These are phyloP conservation scores for Daldinia caldariorum DNA, from an alignment of 495 filamentous ascomycete species.

Conservation along the genomic window DNA sequence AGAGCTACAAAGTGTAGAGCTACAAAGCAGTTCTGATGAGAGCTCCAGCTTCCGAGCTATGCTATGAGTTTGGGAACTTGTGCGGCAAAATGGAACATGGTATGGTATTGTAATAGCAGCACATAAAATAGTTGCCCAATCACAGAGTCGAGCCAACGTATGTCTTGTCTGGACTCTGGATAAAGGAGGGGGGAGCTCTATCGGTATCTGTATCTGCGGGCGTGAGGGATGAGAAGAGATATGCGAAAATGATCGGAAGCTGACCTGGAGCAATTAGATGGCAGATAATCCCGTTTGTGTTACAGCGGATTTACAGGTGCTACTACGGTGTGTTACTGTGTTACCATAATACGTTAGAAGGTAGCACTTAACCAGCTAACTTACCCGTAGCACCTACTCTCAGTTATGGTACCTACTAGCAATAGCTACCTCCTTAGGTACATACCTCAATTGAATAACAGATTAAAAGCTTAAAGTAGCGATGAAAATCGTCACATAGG, in stretches of 20 bases:
- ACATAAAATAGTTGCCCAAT: neutral
- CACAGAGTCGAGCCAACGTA: neutral
- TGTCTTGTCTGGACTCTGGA: neutral
- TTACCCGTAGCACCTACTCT: neutral
- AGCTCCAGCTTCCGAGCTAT: neutral
- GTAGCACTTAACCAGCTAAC: neutral
- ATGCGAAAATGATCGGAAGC: constrained; percentile 40
- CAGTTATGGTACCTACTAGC: neutral
- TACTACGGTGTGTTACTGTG: neutral
- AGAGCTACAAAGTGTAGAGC: neutral
- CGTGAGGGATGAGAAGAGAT: constrained; percentile 23
- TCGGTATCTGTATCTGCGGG: constrained; percentile 27
- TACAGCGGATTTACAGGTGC: constrained; percentile 7
- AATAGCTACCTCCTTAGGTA: no score
- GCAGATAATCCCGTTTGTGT: constrained; percentile 38
- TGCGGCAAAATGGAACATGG: neutral
- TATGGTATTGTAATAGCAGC: neutral
- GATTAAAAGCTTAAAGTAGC: neutral
- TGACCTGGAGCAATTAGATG: constrained; percentile 19
- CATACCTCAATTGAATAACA: neutral
- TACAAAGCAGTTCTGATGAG: neutral
- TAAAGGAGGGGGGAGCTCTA: constrained; percentile 17
- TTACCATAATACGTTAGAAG: constrained; percentile 1
- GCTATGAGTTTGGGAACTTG: neutral
- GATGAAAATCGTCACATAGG: constrained; percentile 1